These are phyloP conservation scores for Fusarium decemcellulare DNA, from an alignment of 2,329 filamentous ascomycete species.

Conservation along the genomic window DNA sequence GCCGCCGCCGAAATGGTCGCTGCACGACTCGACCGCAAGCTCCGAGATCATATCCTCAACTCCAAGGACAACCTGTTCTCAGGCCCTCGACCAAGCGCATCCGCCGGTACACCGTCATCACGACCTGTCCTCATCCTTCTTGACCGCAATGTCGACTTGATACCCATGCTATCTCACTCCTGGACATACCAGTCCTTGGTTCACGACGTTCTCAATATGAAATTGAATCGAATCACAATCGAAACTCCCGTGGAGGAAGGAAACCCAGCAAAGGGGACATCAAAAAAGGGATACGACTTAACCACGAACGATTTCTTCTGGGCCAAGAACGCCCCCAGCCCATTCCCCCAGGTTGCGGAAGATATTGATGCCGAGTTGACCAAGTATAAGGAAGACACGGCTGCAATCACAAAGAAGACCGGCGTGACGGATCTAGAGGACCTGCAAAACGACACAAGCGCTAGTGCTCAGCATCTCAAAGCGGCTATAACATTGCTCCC, in stretches of 20 bases:
- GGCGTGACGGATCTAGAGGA: slow-evolving; percentile 94
- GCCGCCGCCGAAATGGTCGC: slow-evolving; percentile 95
- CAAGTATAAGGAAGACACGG: slow-evolving; percentile 95
- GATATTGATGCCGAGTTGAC: slow-evolving; percentile 95
- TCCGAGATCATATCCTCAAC: slow-evolving; percentile 96
- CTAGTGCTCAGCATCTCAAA: slow-evolving; percentile 94
- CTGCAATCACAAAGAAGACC: slow-evolving; percentile 94
- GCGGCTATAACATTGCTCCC: slow-evolving; percentile 94
- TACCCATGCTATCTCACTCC: slow-evolving; percentile 99
- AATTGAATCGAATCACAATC: slow-evolving; percentile 93
- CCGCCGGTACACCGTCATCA: slow-evolving; percentile 75
- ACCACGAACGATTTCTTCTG: slow-evolving; percentile 96
- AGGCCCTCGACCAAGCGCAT: slow-evolving; percentile 69
- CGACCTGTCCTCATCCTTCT: slow-evolving; percentile 93
- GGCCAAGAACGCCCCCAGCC: slow-evolving; percentile 89
- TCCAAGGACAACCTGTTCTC: slow-evolving; percentile 99
- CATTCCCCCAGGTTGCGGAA: slow-evolving; percentile 96
- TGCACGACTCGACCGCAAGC: slow-evolving; percentile 93
- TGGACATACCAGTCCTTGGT: slow-evolving; percentile 86
- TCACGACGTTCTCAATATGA: slow-evolving; percentile 71
- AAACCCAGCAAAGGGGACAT: slow-evolving; percentile 80
- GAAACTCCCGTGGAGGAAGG: slow-evolving; percentile 85
- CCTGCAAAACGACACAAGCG: slow-evolving; percentile 88
- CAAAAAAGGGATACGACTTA: slow-evolving; percentile 92
- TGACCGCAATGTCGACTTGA: slow-evolving; percentile 94